Base-by-base conservation (phyloP, 352 stramenopile species). In the Phytophthora meadii region DNA sequence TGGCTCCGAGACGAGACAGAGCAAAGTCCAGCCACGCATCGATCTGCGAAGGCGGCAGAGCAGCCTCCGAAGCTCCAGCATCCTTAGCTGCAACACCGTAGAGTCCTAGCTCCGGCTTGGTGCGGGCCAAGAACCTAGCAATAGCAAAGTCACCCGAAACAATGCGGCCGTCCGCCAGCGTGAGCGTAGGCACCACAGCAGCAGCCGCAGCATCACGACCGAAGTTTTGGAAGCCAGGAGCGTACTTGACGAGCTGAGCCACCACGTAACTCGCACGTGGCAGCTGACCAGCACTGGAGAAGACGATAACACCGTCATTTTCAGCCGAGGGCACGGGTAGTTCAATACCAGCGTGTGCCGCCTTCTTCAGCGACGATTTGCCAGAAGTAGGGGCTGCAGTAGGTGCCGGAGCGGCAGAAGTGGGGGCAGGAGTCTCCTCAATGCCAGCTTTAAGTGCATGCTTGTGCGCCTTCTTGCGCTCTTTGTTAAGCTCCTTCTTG, bases 1-100 rank as follows among this genome's bases (percentile, higher is more conserved):
- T 54, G 25, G 74, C 53, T 25, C 70, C 53, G 15, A 93, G 77
- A 30, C 82, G 82, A 32, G 69, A 76, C 6, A 95, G 68, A 22
- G 93, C 87, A 67, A 98, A 98, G 72, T 98, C 95, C 14, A 98
- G 79, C 94, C 94, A 99, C 71, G 94, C 79, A 73, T 98, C 94
- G 47, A 94, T 84, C 60, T 95, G 84, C 54, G 84, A 88, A 15
- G 66, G 61, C 41, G 61, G 53, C 19, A 78, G 37, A 0, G 70
- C 70, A 7, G 57, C 52, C 24, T 78, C 65, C 15, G 65, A 62
- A 0, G 65, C 45, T 12, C 84, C 53, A 4, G 85, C 76, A 40
- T 92, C 81, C 45, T 76, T 87, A 11, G 82, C 68, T 1, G 71
- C 70, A 17, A 74, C 65, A 11, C 84, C 84, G 59, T 92, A 92